Percentiles rank a stretch among this genome's conserved stretches.
Conservation (phyloP, 345 rosid species). For the Cochlearia excelsa region DNA sequence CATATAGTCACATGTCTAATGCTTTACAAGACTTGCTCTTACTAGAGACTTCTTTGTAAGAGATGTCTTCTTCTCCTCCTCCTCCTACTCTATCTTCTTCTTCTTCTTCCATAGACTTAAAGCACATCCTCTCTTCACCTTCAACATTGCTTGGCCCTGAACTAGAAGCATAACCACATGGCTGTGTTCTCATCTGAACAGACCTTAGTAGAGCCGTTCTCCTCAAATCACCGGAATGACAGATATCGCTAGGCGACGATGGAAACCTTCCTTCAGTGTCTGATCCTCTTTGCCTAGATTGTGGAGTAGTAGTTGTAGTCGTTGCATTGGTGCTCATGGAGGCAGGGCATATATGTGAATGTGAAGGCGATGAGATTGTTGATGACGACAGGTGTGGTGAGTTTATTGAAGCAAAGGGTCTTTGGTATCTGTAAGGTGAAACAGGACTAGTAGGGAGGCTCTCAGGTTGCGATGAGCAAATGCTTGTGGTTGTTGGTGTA, state of each 20-base stretch:
- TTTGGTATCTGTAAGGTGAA: conserved; percentile 72
- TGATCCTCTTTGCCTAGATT: conserved; percentile 68
- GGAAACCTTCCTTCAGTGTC: conserved; percentile 94
- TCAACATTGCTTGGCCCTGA: conserved; percentile 56
- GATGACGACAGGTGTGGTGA: conserved; percentile 34
- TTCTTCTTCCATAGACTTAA: conserved; percentile 67
- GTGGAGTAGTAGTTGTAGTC: conserved; percentile 33
- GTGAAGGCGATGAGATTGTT: conserved; percentile 38
- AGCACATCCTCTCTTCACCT: conserved; percentile 58
- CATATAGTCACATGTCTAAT: conserved; percentile 42
- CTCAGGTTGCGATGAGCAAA: conserved; percentile 64
- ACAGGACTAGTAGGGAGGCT: conserved; percentile 84
- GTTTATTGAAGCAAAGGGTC: conserved; percentile 46
- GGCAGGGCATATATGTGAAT: conserved; percentile 27
- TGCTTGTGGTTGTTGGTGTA: conserved; percentile 26
- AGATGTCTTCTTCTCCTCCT: conserved; percentile 39
- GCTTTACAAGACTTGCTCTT: conserved; percentile 49
- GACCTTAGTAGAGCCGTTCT: conserved; percentile 90
- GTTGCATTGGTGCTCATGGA: conserved; percentile 21
- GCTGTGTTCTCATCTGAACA: conserved; percentile 91
- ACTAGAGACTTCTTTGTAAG: conserved; percentile 43
- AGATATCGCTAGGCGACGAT: conserved; percentile 94
- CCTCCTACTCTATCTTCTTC: conserved; percentile 43
- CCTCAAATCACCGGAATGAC: conserved; percentile 91
- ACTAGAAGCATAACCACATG: conserved; percentile 48